These are phyloP conservation scores for Moricandia moricandioides DNA, from an alignment of 345 rosid species.

Conservation along the genomic window DNA sequence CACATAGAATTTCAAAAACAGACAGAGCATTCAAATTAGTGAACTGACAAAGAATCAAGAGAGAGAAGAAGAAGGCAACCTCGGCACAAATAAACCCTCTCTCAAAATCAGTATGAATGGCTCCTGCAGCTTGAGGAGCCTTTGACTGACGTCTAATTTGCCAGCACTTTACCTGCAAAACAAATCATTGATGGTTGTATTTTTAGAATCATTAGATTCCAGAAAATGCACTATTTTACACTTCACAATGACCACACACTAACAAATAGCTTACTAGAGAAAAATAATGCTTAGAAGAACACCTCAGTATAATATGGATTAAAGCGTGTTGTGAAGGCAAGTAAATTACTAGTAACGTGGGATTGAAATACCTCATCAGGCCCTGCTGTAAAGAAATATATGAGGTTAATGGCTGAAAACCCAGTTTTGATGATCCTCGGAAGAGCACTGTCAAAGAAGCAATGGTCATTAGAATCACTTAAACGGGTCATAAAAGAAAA, in stretches of 20 bases:
- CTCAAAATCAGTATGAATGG: slow-evolving; percentile 94
- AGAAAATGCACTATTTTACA: background rate
- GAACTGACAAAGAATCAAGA: slow-evolving; percentile 10
- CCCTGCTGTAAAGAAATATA: slow-evolving; percentile 97
- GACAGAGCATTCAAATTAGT: slow-evolving; percentile 10
- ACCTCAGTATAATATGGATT: background rate
- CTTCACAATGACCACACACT: background rate
- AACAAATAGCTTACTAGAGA: background rate
- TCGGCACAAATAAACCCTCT: slow-evolving; percentile 98
- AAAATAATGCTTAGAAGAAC: background rate
- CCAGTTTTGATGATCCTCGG: slow-evolving; percentile 97
- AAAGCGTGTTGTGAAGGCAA: background rate
- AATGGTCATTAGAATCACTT: slow-evolving; percentile 7
- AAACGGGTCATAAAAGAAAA: background rate
- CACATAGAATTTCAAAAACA: background rate
- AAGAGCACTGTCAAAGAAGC: slow-evolving; percentile 63
- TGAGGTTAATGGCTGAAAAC: slow-evolving; percentile 91
- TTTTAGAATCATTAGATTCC: background rate
- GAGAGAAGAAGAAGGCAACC: slow-evolving; percentile 46
- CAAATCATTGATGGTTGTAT: background rate
- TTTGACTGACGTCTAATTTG: slow-evolving; percentile 89
- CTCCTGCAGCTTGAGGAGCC: slow-evolving; percentile 99
- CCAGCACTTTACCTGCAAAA: slow-evolving; percentile 93
- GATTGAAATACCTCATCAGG: slow-evolving; percentile 78
- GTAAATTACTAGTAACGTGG: slow-evolving; percentile 1